Base-by-base conservation (phyloP, 2,329 filamentous ascomycete genomes). In the Sclerotinia sclerotiorum region DNA sequence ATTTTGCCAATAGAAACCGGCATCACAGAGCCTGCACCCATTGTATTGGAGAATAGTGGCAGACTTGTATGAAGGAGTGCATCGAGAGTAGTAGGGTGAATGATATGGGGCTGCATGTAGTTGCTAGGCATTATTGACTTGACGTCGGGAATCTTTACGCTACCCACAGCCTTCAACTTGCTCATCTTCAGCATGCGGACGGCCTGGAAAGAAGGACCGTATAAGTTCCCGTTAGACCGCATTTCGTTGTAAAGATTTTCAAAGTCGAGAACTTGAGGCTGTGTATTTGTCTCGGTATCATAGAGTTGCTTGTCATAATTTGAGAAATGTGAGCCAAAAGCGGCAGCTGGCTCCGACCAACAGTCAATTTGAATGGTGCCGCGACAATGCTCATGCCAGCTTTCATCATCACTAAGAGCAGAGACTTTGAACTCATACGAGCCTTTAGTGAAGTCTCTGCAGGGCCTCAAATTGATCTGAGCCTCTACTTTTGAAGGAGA, bases 41-140 rank as follows among this genome's bases (percentile, higher is more conserved):
- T 19, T 19, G 24, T 32, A n/a, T 19, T 35, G 19, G 54, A 29
- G 32, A 27, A 56, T 35, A 56, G 54, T 29, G 54, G 54, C 7
- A 49, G 48, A 10, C 48, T 49, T 32, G 56, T 58, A 49, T 62
- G 58, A 19, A 62, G n/a, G 3, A 46, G 15, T 11, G 58, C 27
- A 42, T 88, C 86, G 19, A 88, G 77, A 0, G 85, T 87, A 5
- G 83, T 81, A 0, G 86, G 85, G 70, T 88, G 86, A 27, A 88
- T 81, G 6, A 86, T 67, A 70, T 87, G 84, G 3, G 81, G 78
- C 68, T 71, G 68, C 44, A 76, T 69, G 68, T 73, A 78, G 1
- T 72, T 71, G 48, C 76, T 75, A n/a, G 78, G 78, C 78, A 79
- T 80, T 5, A 71, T 64, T 32, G 71, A 68, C 8, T 69, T 29